Evolutionary conservation across 495 filamentous ascomycete species (phyloP), one percentile per base, ranked within the genome.

Genomic region (Penicillium atrosanguineum): DNA sequence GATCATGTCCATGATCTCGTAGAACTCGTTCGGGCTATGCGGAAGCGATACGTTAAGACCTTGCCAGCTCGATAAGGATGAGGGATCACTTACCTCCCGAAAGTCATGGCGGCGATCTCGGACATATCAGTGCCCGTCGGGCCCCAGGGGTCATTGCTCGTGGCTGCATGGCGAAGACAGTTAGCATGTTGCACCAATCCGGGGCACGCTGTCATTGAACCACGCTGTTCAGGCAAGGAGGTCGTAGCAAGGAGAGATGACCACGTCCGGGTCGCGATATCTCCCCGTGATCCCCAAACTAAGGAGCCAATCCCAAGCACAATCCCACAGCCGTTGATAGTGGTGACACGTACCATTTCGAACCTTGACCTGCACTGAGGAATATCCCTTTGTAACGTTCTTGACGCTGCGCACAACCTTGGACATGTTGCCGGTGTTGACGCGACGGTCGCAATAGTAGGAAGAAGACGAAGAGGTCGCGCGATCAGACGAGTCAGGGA

Each of bases 351-450:
- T 80, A 96, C 93, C 93, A 93, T 97, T 96, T 77, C 95, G 90
- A 70, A 99, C 95, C 78, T 97, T 99, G 64, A 97, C 90, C 80
- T 99, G 92, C 66, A 95, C 90, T 56, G 81, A 85, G 21, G 95
- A 97, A 71, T 99, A 99, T 64, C 95, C 95, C 77, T 97, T 97
- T 64, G 95, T 97, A 74, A 99, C 94, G 79, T 99, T 99, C 80
- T 96, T 97, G 60, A 99, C 94, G 67, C 91, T 95, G 70, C 94
- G 86, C 60, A 99, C 89, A 64, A 97, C 93, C 71, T 94, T 94
- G 46, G 94, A 97, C 94, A 97, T 99, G 61, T 51, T 76, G 76
- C 46, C 58, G 28, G 60, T 62, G 49, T 49, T 44, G 42, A 44
- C 39, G 59, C 52, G 48, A 60, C 46, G 23, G 50, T 55, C 46